Percentiles rank a stretch among this genome's conserved stretches.
These are phyloP conservation scores for Glebionis coronaria DNA, from an alignment of 129 eudicot genomes.

Conservation along the genomic window DNA sequence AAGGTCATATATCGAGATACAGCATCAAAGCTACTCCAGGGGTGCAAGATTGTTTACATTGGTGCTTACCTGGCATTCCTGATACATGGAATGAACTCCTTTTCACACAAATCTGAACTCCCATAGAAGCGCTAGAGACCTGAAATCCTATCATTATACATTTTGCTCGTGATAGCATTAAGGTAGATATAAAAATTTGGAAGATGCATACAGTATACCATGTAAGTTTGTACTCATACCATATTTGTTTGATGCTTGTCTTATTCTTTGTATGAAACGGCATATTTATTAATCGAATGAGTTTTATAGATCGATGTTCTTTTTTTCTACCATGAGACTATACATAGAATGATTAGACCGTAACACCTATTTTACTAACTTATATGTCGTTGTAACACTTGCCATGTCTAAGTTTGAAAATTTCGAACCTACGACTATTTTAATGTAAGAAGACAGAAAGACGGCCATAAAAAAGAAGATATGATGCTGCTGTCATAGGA, in stretches of 20 bases:
- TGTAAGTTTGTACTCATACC: slow-evolving; percentile 6
- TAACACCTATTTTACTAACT: too few species aligned
- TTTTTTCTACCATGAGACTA: too few species aligned
- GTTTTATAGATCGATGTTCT: background rate
- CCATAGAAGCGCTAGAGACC: background rate
- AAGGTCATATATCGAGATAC: slow-evolving; percentile 50
- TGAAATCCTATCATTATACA: background rate
- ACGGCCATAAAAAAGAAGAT: too few species aligned
- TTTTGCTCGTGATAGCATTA: too few species aligned
- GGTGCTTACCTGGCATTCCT: slow-evolving; percentile 48
- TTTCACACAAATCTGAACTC: slow-evolving; percentile 37
- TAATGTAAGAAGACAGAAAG: too few species aligned
- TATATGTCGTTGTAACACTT: background rate
- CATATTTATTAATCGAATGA: slow-evolving; percentile 4
- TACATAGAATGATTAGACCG: too few species aligned
- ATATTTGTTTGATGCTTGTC: background rate
- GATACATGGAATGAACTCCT: slow-evolving; percentile 46
- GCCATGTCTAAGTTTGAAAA: background rate
- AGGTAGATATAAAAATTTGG: too few species aligned
- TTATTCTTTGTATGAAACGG: background rate
- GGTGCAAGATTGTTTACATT: slow-evolving; percentile 46
- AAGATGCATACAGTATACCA: background rate
- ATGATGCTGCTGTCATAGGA: too few species aligned
- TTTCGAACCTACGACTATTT: too few species aligned
- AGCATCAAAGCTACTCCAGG: slow-evolving; percentile 34